phyloP scores from a whole-genome alignment of 305 asterid species.

The Fraxinus dipetala region DNA sequence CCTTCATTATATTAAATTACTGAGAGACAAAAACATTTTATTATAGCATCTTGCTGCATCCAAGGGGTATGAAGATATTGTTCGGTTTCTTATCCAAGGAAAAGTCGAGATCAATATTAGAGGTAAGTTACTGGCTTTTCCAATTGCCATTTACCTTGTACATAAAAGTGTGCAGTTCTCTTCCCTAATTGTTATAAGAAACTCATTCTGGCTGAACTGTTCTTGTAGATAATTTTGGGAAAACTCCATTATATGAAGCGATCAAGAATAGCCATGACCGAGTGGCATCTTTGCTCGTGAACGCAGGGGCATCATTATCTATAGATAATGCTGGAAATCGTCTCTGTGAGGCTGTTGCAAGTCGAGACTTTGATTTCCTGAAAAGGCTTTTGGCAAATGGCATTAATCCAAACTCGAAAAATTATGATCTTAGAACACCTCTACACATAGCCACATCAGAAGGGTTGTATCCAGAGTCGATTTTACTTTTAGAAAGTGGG shows the following conservation, averaged over 20 bases:
- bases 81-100: conserved; percentile 30
- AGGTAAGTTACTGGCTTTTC: conserved; percentile 30
- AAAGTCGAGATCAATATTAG: conserved; percentile 42
- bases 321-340: conserved; percentile 45
- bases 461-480: conserved; percentile 40
- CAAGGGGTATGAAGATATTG: conserved; percentile 46
- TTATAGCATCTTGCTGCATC: conserved; percentile 68
- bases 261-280: conserved; percentile 54
- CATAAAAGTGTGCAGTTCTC: neutral
- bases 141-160: neutral
- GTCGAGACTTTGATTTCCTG: conserved; percentile 43
- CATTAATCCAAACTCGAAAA: conserved; percentile 63
- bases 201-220: neutral
- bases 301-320: conserved; percentile 49
- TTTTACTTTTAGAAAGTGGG: conserved; percentile 53
- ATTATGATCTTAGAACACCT: conserved; percentile 63
- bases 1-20: neutral
- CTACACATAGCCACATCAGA: conserved; percentile 73
- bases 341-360: conserved; percentile 58
- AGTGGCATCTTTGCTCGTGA: conserved; percentile 46
- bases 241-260: conserved; percentile 63
- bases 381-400: conserved; percentile 48
- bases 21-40: neutral
- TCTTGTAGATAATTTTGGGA: conserved; percentile 47
- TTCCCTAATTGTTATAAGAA: conserved; percentile 1